Evolutionary conservation across 2,329 filamentous ascomycete genomes (phyloP), one percentile per base, ranked within the genome.

Genomic region (Alternaria sp.): DNA sequence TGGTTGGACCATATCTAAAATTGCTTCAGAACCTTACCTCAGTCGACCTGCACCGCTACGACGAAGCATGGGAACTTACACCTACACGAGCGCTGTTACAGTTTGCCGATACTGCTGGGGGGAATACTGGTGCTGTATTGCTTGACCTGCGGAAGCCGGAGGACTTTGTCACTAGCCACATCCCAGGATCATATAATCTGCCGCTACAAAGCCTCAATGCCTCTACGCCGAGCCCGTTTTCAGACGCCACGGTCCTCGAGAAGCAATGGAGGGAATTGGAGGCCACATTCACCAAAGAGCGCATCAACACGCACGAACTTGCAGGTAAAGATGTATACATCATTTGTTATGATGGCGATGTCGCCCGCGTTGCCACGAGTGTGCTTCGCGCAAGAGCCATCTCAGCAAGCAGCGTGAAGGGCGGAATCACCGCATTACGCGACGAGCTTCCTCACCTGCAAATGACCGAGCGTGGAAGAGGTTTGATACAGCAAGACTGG

Each of bases 1-100:
- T 46, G 2, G 2, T 6, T 3, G 7, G 11, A 46, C 6, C 44
- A 23, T 24, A 21, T 42, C 55, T 58, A n/a, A 58, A n/a, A 13
- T 36, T 1, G 3, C 37, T 13, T 28, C n/a, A 69, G 66, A 66
- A 67, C 3, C 63, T 69, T 8, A 51, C 56, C 9, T 51, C 56
- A 4, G 66, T 69, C 33, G 66, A 69, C 13, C 45, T 66, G 6
- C 63, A 69, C 39, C 65, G 66, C 26, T 69, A 69, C 52, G 66
- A 69, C 28, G 66, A 67, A 46, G 62, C 63, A 21, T 69, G 66
- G 66, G 66, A 69, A 28, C 58, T 69, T 2, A 40, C 61, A 24
- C 57, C 66, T 2, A 49, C 44, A 9, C 56, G 48, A 34, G 58
- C 59, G 5, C 57, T 67, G 13, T 53, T 56, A 2, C 62, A 62